Evolutionary conservation across 2,329 filamentous ascomycete species (phyloP).

Genomic region (Helotiales sp.): DNA sequence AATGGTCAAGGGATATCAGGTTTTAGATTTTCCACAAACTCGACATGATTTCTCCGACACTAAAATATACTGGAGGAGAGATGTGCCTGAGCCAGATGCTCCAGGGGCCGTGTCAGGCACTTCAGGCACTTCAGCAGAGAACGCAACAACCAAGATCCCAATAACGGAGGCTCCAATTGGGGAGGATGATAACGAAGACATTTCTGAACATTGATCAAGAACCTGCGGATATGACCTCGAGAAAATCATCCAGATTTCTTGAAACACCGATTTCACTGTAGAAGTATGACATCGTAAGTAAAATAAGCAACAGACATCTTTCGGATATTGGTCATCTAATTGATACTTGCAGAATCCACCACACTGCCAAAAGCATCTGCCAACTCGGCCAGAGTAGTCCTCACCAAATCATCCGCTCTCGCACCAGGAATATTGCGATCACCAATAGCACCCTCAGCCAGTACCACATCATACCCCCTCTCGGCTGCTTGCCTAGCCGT

Average conservation of each 20-base stretch:
- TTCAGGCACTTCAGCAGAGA: neutral
- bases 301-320: no score
- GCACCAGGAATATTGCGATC: slow-evolving; percentile 65
- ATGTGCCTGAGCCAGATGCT: no score
- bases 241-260: no score
- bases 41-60: slow-evolving; percentile 36
- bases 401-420: slow-evolving; percentile 50
- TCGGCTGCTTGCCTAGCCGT: slow-evolving; percentile 62
- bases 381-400: slow-evolving; percentile 57
- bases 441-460: slow-evolving; percentile 63
- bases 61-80: slow-evolving; percentile 31
- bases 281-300: no score
- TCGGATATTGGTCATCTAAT: slow-evolving; percentile 4
- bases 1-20: slow-evolving; percentile 30
- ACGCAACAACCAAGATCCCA: no score
- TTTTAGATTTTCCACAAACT: slow-evolving; percentile 31
- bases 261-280: no score
- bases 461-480: slow-evolving; percentile 61
- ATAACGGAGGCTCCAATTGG: no score
- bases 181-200: no score
- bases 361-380: slow-evolving; percentile 64
- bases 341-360: slow-evolving; percentile 39
- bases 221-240: no score
- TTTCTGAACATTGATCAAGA: no score
- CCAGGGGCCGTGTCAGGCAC: no score